Percentiles rank a stretch among this genome's conserved stretches.
Evolutionary conservation across 352 stramenopile species (phyloP).

Genomic region (Pilasporangium apinafurcum): DNA sequence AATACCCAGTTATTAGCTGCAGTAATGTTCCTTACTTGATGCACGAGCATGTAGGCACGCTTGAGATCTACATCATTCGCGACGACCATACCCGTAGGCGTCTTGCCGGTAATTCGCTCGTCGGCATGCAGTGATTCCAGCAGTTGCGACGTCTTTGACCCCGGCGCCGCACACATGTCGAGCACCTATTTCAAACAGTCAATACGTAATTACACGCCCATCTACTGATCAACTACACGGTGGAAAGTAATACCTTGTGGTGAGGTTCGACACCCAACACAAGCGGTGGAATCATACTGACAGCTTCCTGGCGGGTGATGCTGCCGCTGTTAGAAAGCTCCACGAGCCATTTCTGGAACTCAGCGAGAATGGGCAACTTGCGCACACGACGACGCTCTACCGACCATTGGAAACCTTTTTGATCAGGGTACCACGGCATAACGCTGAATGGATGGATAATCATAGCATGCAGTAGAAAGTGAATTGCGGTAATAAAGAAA

Average conservation of each 20-base stretch:
- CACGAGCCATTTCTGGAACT: constrained; percentile 96
- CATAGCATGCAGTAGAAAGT: too few species aligned
- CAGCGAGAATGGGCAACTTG: constrained; percentile 87
- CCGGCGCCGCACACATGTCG: constrained; percentile 98
- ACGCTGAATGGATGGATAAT: constrained; percentile 10
- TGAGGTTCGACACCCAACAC: constrained; percentile 93
- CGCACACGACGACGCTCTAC: constrained; percentile 87
- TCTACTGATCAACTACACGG: not conserved
- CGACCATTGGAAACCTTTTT: constrained; percentile 87
- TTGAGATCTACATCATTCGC: constrained; percentile 97
- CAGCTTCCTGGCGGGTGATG: constrained; percentile 97
- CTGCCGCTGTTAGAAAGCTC: constrained; percentile 90
- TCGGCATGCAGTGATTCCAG: constrained; percentile 91
- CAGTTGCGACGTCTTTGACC: constrained; percentile 98
- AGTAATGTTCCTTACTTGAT: constrained; percentile 74
- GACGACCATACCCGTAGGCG: constrained; percentile 88
- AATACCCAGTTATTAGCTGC: too few species aligned
- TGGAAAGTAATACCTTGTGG: constrained; percentile 88
- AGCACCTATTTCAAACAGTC: constrained; percentile 39
- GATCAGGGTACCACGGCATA: constrained; percentile 89
- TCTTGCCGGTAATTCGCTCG: constrained; percentile 70
- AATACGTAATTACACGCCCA: not conserved
- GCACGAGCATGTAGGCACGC: constrained; percentile 97
- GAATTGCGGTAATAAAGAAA: not conserved
- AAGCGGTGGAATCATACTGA: constrained; percentile 98